Conservation (phyloP, 1,284 basidiomycete genomes). For the Bondarzewia mesenterica region DNA sequence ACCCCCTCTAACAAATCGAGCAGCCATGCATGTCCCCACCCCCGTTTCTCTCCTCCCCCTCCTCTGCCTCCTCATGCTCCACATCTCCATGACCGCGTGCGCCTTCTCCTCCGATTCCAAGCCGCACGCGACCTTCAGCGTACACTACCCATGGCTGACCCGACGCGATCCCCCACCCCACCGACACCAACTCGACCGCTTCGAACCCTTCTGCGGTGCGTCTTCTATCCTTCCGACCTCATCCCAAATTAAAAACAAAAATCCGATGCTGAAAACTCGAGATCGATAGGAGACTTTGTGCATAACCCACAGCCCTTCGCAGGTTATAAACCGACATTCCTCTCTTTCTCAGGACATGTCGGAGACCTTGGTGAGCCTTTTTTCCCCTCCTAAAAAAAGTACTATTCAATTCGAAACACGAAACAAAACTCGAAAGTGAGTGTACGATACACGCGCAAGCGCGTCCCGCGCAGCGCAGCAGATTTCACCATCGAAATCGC, state of each 20-base stretch:
- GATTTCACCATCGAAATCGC: neutral
- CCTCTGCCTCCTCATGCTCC: neutral
- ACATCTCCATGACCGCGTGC: neutral
- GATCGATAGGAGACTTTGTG: neutral
- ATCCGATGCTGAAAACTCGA: neutral
- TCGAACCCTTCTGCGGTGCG: neutral
- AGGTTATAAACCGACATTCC: neutral
- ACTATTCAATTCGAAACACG: neutral
- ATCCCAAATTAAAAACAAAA: no score
- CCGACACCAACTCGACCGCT: neutral
- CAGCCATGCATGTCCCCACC: neutral
- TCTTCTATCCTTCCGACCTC: no score
- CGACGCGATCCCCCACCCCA: neutral
- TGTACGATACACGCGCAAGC: slow-evolving; percentile 1
- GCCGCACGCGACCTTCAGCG: neutral
- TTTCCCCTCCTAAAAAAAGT: neutral
- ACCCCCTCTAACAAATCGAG: neutral
- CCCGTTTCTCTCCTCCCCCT: neutral
- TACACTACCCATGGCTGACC: neutral
- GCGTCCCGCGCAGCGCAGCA: slow-evolving; percentile 1
- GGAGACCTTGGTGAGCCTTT: slow-evolving; percentile 3
- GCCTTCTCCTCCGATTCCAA: neutral
- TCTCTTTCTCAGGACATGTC: slow-evolving; percentile 2
- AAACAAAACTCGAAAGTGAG: neutral
- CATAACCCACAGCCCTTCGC: neutral